Evolutionary conservation across 345 rosid genomes (phyloP).

Genomic region (Fremontodendron californicum): DNA sequence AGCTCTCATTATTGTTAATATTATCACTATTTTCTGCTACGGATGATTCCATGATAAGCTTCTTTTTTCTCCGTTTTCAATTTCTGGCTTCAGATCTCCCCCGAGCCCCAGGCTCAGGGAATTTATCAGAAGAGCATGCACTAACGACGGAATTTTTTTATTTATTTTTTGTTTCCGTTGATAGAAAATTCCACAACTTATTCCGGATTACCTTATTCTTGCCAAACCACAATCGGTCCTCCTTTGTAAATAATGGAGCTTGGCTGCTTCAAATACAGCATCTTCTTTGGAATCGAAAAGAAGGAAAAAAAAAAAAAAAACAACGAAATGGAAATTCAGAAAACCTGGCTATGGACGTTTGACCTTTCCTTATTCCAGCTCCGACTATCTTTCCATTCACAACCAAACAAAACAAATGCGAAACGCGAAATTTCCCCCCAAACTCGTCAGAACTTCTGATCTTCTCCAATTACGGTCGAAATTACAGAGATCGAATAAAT

Average conservation of each 20-base stretch:
- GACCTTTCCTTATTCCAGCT: constrained; percentile 9
- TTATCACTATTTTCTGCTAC: constrained; percentile 3
- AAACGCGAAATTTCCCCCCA: background rate
- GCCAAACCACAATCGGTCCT: constrained; percentile 18
- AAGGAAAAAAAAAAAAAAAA: background rate
- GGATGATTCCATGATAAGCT: constrained; percentile 20
- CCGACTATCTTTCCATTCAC: constrained; percentile 10
- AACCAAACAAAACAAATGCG: constrained; percentile 6
- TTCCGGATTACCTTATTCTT: constrained; percentile 1
- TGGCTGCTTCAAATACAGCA: constrained; percentile 78
- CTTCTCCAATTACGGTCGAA: background rate
- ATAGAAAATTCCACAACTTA: background rate
- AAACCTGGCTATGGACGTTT: constrained; percentile 3
- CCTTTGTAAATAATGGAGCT: constrained; percentile 46
- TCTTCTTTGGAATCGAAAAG: constrained; percentile 20
- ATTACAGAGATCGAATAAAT: background rate
- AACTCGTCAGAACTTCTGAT: background rate
- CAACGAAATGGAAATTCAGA: background rate
- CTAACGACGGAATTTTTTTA: background rate
- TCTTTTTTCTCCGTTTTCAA: constrained; percentile 5
- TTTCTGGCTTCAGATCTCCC: constrained; percentile 40
- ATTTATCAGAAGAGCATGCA: constrained; percentile 50
- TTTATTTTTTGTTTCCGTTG: background rate
- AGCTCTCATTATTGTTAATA: constrained; percentile 6
- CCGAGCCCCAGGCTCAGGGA: constrained; percentile 86